Base-by-base conservation (phyloP, 345 rosid genomes). In the Turnera subulata region DNA sequence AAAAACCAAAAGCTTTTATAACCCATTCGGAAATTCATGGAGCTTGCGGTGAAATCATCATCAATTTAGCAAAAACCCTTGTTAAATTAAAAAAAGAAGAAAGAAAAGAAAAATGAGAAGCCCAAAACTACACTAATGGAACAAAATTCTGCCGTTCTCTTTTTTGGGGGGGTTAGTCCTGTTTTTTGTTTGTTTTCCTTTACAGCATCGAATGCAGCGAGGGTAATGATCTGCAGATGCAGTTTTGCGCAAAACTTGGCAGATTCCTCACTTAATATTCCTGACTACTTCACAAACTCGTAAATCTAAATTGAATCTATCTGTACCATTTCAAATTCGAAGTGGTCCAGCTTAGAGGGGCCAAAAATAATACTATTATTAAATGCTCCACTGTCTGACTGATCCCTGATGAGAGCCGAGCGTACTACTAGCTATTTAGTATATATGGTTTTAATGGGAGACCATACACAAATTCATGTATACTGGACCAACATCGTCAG, bases 181-280 rank as follows among this genome's bases (percentile, higher is more conserved):
- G n/a, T n/a, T n/a, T n/a, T n/a, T n/a, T n/a, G n/a, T n/a, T n/a
- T n/a, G n/a, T n/a, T n/a, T n/a, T n/a, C n/a, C n/a, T n/a, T n/a
- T n/a, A n/a, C n/a, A n/a, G 12, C 19, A 33, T 17, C 18, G 8
- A 15, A 20, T 2, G 43, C 8, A 19, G 6, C 57, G 44, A 57
- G 42, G n/a, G 54, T 53, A 24, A 44, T 60, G 49, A 19, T 24
- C 20, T 50, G 40, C 32, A 64, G 75, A 76, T 64, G 69, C 65
- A 68, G 18, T 52, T 39, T 50, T 47, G 53, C 51, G 58, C 58
- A 68, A 64, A 73, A 62, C 67, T 58, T 71, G 71, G 71, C 64
- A 72, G 83, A 75, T 75, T 75, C 80, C 71, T 21, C 39, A 29
- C 64, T 50, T 15, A 22, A 67, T 70, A 70, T 76, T 73, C 80